phyloP scores from a whole-genome alignment of 768 basidiomycete genomes.

The Kwoniella heveanensis region DNA sequence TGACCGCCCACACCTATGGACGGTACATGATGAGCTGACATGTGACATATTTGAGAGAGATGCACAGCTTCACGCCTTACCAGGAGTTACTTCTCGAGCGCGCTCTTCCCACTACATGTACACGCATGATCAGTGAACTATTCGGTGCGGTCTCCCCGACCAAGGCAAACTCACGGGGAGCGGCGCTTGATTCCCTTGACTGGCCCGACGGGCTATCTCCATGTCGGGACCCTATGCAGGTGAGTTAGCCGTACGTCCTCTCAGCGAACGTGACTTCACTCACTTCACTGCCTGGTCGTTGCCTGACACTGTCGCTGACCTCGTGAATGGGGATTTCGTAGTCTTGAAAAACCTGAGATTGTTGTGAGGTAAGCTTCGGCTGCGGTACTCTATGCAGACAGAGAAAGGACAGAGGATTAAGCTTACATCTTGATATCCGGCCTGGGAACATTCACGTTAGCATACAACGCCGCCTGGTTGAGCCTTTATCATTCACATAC shows the following conservation, averaged over 20 bases:
- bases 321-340: constrained; percentile 23
- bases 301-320: constrained; percentile 12
- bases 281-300: constrained; percentile 27
- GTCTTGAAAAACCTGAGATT: constrained; percentile 22
- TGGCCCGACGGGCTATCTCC: constrained; percentile 28
- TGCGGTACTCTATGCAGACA: background rate
- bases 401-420: too few species aligned
- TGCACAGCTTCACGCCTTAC: background rate
- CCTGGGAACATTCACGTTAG: too few species aligned
- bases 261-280: background rate
- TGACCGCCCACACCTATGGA: constrained; percentile 9
- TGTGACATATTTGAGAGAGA: background rate
- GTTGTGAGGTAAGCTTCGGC: background rate
- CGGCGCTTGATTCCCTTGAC: constrained; percentile 24
- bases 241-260: background rate
- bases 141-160: background rate
- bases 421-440: constrained; percentile 15
- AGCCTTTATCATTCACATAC: background rate
- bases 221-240: constrained; percentile 19
- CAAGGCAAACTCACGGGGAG: constrained; percentile 28
- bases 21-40: background rate
- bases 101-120: constrained; percentile 45
- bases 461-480: too few species aligned
- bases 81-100: constrained; percentile 10
- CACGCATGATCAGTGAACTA: too few species aligned